phyloP scores from a whole-genome alignment of 148 eudicot species.

The Nepenthes gracilis region DNA sequence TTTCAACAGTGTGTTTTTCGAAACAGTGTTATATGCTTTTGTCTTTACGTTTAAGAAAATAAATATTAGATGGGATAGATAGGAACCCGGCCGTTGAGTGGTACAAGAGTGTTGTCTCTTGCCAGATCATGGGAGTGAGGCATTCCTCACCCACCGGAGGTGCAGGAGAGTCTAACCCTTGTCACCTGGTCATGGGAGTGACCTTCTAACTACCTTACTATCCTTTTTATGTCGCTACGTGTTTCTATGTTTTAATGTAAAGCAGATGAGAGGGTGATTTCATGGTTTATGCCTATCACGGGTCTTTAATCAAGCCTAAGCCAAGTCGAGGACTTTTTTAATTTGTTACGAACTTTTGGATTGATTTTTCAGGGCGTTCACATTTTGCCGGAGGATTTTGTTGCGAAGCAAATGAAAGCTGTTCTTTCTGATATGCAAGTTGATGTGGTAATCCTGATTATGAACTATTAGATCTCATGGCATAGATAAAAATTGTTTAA shows the following conservation, averaged over 20 bases:
- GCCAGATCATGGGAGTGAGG: too few relatives aligned
- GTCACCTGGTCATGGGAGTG: too few relatives aligned
- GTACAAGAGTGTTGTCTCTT: too few relatives aligned
- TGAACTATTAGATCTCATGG: too few relatives aligned
- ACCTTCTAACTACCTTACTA: too few relatives aligned
- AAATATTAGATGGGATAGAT: not conserved
- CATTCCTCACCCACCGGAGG: too few relatives aligned
- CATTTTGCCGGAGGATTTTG: conserved; percentile 31
- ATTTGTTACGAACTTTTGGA: not conserved
- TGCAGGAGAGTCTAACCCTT: too few relatives aligned
- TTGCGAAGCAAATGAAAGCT: conserved; percentile 14
- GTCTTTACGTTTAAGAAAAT: not conserved
- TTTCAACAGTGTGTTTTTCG: not conserved
- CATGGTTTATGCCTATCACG: not conserved
- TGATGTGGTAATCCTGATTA: conserved; percentile 54
- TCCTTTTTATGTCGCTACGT: too few relatives aligned
- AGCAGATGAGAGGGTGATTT: not conserved
- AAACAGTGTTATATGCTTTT: not conserved
- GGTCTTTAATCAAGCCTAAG: not conserved
- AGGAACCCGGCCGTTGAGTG: too few relatives aligned
- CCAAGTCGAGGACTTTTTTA: not conserved
- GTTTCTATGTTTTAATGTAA: too few relatives aligned
- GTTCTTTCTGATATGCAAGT: conserved; percentile 28
- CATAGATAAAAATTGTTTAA: too few relatives aligned
- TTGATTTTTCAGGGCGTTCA: conserved; percentile 49